Conservation (phyloP, 805 yeast species). For the Candida saitoana region DNA sequence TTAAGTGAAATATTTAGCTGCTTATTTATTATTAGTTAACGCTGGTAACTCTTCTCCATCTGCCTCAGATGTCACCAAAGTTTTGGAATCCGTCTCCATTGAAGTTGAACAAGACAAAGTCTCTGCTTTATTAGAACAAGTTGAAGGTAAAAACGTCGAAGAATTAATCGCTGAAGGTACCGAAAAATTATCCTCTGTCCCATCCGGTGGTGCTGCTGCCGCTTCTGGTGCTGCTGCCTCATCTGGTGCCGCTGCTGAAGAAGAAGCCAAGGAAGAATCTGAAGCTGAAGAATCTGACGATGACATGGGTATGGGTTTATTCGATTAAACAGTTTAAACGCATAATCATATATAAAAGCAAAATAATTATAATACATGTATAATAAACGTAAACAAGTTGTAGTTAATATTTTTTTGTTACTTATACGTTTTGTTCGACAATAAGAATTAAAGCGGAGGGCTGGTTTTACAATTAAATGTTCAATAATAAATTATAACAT, state of each 20-base stretch:
- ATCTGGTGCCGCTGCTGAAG: constrained; percentile 58
- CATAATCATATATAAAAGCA: not conserved
- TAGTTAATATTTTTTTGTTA: too few relatives aligned
- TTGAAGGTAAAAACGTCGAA: constrained; percentile 89
- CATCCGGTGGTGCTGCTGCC: constrained; percentile 96
- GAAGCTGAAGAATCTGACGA: constrained; percentile 63
- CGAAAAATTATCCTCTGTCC: constrained; percentile 93
- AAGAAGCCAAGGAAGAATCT: constrained; percentile 68
- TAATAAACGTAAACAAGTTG: not conserved
- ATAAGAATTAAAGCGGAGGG: too few relatives aligned
- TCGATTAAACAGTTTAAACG: constrained; percentile 66
- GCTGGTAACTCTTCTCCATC: constrained; percentile 96
- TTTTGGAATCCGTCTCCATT: constrained; percentile 91
- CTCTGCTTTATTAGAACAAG: constrained; percentile 71
- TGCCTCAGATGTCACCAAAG: constrained; percentile 83
- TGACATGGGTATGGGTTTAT: constrained; percentile 95
- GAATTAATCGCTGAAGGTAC: constrained; percentile 95
- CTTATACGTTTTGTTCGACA: too few relatives aligned
- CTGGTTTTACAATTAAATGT: too few relatives aligned
- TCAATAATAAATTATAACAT: too few relatives aligned
- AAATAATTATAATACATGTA: constrained; percentile 1
- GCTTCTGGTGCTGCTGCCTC: constrained; percentile 68
- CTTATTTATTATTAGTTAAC: constrained; percentile 95
- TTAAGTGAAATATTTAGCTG: constrained; percentile 94
- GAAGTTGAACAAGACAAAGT: constrained; percentile 91